These are phyloP conservation scores for Neopestalotiopsis sp. DNA, from an alignment of 2,329 filamentous ascomycete genomes.

Conservation along the genomic window DNA sequence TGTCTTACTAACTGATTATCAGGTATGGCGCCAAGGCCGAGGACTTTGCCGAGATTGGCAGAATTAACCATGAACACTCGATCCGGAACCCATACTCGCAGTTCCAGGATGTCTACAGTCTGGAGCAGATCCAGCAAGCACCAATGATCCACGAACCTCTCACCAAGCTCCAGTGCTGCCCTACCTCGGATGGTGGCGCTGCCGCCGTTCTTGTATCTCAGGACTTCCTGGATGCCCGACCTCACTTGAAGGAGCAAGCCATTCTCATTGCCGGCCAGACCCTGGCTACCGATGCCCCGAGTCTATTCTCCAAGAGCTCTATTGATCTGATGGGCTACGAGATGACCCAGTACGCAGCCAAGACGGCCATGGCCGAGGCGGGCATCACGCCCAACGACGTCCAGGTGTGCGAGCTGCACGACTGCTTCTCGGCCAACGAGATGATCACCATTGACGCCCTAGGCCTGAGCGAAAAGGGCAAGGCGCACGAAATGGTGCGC, in stretches of 20 bases:
- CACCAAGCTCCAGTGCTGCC: slow-evolving; percentile 98
- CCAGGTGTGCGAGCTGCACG: slow-evolving; percentile 89
- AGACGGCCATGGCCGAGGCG: slow-evolving; percentile 76
- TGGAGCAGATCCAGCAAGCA: slow-evolving; percentile 78
- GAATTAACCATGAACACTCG: slow-evolving; percentile 91
- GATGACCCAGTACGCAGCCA: slow-evolving; percentile 78
- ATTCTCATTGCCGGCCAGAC: slow-evolving; percentile 87
- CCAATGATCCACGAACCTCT: slow-evolving; percentile 84
- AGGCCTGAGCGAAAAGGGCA: slow-evolving; percentile 77
- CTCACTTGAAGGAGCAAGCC: slow-evolving; percentile 82
- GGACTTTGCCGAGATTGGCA: slow-evolving; percentile 94
- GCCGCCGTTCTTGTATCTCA: slow-evolving; percentile 90
- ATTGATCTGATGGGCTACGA: slow-evolving; percentile 91
- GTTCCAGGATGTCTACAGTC: slow-evolving; percentile 90
- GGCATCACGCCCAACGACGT: slow-evolving; percentile 71
- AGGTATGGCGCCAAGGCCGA: slow-evolving; percentile 81
- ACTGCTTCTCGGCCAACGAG: slow-evolving; percentile 96
- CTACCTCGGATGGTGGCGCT: slow-evolving; percentile 90
- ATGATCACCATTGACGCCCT: slow-evolving; percentile 89
- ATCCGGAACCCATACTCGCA: slow-evolving; percentile 97
- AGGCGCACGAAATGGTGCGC: slow-evolving; percentile 90
- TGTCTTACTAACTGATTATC: slow-evolving; percentile 23
- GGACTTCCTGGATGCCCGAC: slow-evolving; percentile 83
- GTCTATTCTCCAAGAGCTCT: slow-evolving; percentile 77
- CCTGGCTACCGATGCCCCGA: slow-evolving; percentile 82